phyloP scores from a whole-genome alignment of 108 stramenopile genomes.

The Discostella stelligeroides region DNA sequence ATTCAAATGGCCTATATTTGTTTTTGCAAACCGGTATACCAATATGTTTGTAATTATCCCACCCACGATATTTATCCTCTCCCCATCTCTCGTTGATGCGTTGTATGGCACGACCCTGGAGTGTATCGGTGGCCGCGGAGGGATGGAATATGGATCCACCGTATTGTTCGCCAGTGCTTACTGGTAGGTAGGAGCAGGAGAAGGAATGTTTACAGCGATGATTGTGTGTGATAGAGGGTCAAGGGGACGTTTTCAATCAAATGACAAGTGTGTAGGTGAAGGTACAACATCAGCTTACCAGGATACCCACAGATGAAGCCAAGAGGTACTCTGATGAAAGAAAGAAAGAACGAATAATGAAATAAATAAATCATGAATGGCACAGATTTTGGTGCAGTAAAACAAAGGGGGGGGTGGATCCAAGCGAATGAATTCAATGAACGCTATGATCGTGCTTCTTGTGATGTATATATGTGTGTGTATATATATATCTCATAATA shows the following conservation, averaged over 20 bases:
- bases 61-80: conserved; percentile 39
- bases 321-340: conserved; percentile 75
- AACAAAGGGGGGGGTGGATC: too few species aligned
- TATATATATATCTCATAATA: too few species aligned
- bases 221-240: too few species aligned
- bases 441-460: too few species aligned
- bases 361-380: neutral
- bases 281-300: too few species aligned
- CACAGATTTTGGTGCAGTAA: too few species aligned
- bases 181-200: too few species aligned
- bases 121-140: conserved; percentile 78
- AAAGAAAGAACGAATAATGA: conserved; percentile 6
- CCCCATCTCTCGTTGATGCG: conserved; percentile 81
- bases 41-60: conserved; percentile 71
- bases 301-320: conserved; percentile 92
- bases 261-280: too few species aligned
- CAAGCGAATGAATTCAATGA: too few species aligned
- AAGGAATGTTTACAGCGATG: too few species aligned
- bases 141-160: conserved; percentile 84
- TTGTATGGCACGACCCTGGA: conserved; percentile 84
- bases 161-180: conserved; percentile 75
- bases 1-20: conserved; percentile 84
- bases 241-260: too few species aligned
- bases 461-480: too few species aligned
- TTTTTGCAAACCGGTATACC: conserved; percentile 90